Conservation (phyloP, 2,329 filamentous ascomycete genomes). For the Scolecobasidium constrictum region DNA sequence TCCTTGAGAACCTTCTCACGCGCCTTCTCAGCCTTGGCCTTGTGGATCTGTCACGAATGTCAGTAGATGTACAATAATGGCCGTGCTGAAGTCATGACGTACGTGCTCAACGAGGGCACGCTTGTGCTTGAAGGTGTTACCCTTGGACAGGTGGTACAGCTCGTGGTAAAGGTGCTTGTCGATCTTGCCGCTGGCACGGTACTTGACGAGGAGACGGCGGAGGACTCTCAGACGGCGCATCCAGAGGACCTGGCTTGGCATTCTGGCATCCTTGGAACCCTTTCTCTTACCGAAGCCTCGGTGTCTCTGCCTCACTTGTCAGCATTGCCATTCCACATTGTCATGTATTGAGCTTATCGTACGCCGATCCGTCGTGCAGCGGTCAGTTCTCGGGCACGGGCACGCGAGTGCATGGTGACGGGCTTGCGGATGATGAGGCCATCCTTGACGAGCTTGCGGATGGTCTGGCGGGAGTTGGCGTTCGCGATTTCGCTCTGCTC, state of each 20-base stretch:
- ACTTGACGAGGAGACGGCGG: conserved; percentile 98
- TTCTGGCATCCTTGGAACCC: conserved; percentile 99
- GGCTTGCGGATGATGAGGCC: conserved; percentile 99
- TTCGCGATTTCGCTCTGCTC: conserved; percentile 99
- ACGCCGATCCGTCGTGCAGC: conserved; percentile 80
- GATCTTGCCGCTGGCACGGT: conserved; percentile 99
- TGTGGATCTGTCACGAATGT: conserved; percentile 70
- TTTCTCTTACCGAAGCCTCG: conserved; percentile 99
- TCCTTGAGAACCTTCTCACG: conserved; percentile 95
- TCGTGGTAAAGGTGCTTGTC: conserved; percentile 99
- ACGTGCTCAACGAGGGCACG: conserved; percentile 99
- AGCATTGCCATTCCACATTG: neutral
- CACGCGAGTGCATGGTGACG: conserved; percentile 98
- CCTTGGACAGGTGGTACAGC: conserved; percentile 99
- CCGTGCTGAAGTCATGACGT: conserved; percentile 55
- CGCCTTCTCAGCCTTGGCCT: conserved; percentile 98
- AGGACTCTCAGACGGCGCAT: conserved; percentile 99
- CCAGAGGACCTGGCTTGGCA: conserved; percentile 97
- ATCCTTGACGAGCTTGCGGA: conserved; percentile 99
- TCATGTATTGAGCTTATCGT: neutral
- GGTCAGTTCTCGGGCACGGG: conserved; percentile 89
- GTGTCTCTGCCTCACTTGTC: conserved; percentile 50
- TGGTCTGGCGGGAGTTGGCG: conserved; percentile 99
- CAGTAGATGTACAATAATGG: conserved; percentile 18
- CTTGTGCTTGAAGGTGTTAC: conserved; percentile 99